A percentile compares a stretch with the other conserved stretches of the same genome.
Evolutionary conservation across 805 yeast genomes (phyloP).

Genomic region (Geotrichum ghanense): DNA sequence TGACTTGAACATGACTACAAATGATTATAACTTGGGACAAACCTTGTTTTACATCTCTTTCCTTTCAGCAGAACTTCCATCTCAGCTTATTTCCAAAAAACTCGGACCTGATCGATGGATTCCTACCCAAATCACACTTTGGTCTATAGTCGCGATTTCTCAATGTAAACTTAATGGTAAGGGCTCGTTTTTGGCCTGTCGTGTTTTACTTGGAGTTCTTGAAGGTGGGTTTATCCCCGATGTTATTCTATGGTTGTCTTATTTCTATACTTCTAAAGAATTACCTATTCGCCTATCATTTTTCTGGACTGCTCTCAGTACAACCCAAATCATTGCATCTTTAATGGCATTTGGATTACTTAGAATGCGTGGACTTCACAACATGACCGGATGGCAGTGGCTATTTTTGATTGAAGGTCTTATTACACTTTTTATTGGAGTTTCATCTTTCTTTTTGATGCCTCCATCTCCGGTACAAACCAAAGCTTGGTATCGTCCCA

Average conservation of each 20-base stretch:
- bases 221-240: slow-evolving; percentile 69
- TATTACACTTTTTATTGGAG: slow-evolving; percentile 43
- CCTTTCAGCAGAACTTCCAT: slow-evolving; percentile 51
- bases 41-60: slow-evolving; percentile 47
- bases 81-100: slow-evolving; percentile 51
- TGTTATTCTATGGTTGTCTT: slow-evolving; percentile 49
- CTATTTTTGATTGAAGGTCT: slow-evolving; percentile 54
- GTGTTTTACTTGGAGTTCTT: slow-evolving; percentile 43
- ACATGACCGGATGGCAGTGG: slow-evolving; percentile 53
- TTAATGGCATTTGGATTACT: slow-evolving; percentile 45
- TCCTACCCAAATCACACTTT: slow-evolving; percentile 44
- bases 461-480: slow-evolving; percentile 47
- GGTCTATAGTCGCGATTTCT: slow-evolving; percentile 46
- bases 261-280: slow-evolving; percentile 51
- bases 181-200: slow-evolving; percentile 34
- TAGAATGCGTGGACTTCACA: slow-evolving; percentile 34
- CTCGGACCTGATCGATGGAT: slow-evolving; percentile 57
- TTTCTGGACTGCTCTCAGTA: slow-evolving; percentile 47
- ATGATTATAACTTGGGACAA: slow-evolving; percentile 48
- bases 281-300: slow-evolving; percentile 45
- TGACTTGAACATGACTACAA: slow-evolving; percentile 41
- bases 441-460: slow-evolving; percentile 37
- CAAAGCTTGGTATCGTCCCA: slow-evolving; percentile 35
- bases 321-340: slow-evolving; percentile 36
- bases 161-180: slow-evolving; percentile 37